These are phyloP conservation scores for Aspergillus cristatus DNA, from an alignment of 495 filamentous ascomycete genomes.

Conservation along the genomic window DNA sequence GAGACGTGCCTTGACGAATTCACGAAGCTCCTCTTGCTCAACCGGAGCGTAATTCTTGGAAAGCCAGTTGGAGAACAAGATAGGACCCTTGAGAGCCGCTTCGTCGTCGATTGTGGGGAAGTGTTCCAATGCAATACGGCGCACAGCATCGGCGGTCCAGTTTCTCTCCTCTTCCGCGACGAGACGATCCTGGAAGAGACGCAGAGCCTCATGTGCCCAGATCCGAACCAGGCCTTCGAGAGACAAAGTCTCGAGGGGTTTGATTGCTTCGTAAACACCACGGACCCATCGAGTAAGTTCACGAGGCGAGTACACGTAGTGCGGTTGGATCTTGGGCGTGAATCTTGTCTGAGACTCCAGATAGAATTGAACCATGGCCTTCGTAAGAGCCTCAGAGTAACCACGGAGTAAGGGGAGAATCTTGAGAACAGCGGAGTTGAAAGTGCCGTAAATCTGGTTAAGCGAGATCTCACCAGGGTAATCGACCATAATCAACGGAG, in stretches of 20 bases:
- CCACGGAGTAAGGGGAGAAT: conserved; percentile 91
- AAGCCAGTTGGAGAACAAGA: conserved; percentile 98
- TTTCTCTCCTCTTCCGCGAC: conserved; percentile 88
- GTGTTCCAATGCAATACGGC: conserved; percentile 74
- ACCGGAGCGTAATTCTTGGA: conserved; percentile 98
- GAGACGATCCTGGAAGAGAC: conserved; percentile 93
- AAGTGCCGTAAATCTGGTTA: conserved; percentile 95
- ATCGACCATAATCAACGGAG: conserved; percentile 97
- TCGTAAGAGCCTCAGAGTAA: conserved; percentile 87
- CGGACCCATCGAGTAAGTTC: conserved; percentile 96
- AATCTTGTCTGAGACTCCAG: conserved; percentile 88
- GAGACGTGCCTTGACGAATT: conserved; percentile 94
- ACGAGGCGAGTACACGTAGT: conserved; percentile 98
- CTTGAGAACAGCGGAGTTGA: conserved; percentile 94
- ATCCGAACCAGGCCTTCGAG: conserved; percentile 92
- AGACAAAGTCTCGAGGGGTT: conserved; percentile 75
- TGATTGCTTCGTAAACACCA: conserved; percentile 92
- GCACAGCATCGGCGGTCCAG: conserved; percentile 84
- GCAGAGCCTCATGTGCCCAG: conserved; percentile 94
- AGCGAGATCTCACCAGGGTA: conserved; percentile 94
- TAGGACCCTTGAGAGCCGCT: conserved; percentile 84
- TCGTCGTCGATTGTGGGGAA: conserved; percentile 89
- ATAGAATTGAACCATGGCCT: conserved; percentile 97
- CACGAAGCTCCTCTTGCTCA: conserved; percentile 83
- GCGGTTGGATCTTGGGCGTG: conserved; percentile 90